Evolutionary conservation across 2,329 filamentous ascomycete species (phyloP).

Genomic region (Celoporthe dispersa): DNA sequence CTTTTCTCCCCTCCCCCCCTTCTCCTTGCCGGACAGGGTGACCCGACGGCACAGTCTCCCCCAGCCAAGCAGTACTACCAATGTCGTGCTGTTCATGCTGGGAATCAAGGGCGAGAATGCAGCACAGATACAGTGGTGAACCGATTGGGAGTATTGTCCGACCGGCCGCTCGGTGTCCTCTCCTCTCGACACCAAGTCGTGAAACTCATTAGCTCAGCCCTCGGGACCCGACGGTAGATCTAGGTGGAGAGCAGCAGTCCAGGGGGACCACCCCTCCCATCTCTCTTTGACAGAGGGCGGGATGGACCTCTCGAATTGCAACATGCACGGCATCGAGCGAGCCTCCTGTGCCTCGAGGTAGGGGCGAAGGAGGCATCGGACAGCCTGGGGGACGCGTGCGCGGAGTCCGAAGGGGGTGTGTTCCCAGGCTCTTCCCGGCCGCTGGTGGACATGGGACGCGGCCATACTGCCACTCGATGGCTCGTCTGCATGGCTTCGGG

Average conservation of each 20-base stretch:
- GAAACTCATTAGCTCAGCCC: neutral
- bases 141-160: neutral
- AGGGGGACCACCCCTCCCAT: neutral
- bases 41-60: neutral
- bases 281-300: neutral
- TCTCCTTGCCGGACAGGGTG: neutral
- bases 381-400: neutral
- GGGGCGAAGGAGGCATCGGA: neutral
- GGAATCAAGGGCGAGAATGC: neutral
- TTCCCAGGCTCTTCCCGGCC: neutral
- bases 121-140: neutral
- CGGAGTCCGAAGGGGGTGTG: slow-evolving; percentile 15
- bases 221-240: slow-evolving; percentile 17
- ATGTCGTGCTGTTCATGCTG: neutral
- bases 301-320: slow-evolving; percentile 11
- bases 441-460: neutral
- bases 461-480: neutral
- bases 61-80: neutral
- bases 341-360: neutral
- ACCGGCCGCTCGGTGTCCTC: neutral
- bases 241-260: neutral
- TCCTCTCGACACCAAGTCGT: neutral
- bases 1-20: too few relatives aligned
- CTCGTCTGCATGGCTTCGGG: slow-evolving; percentile 1
- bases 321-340: neutral